These are phyloP conservation scores for Magnaporthiopsis poae DNA, from an alignment of 2,329 filamentous ascomycete genomes.

Conservation along the genomic window DNA sequence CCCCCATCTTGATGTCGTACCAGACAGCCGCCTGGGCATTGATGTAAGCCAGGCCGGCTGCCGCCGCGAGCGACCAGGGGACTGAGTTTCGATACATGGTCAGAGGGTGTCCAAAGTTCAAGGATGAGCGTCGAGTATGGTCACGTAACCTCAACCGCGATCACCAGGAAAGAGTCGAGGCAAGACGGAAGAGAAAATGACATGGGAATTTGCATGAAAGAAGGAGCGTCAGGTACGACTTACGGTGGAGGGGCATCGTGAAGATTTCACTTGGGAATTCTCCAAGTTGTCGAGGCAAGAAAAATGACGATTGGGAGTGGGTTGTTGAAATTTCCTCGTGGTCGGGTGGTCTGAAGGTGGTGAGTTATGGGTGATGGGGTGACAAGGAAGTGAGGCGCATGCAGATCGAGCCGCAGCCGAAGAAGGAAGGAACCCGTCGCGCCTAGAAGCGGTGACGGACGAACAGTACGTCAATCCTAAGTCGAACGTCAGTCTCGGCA, in stretches of 20 bases:
- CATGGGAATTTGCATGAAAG: neutral
- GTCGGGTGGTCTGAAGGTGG: neutral
- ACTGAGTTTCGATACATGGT: constrained; percentile 25
- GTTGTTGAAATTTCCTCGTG: neutral
- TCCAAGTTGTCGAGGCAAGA: neutral
- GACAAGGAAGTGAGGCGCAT: neutral
- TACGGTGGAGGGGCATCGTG: neutral
- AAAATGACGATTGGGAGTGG: neutral
- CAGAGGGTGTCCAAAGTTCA: neutral
- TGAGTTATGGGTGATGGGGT: neutral
- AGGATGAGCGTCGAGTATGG: neutral
- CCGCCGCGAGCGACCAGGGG: constrained; percentile 44
- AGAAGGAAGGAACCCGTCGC: no score
- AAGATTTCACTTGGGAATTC: neutral
- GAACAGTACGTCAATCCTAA: no score
- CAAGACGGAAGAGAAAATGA: neutral
- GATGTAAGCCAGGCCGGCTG: constrained; percentile 63
- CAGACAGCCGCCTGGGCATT: constrained; percentile 60
- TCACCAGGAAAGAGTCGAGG: neutral
- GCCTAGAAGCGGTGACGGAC: no score
- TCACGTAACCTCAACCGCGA: neutral
- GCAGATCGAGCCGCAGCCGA: neutral
- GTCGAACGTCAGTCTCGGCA: no score
- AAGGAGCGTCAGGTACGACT: neutral
- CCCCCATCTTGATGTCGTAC: constrained; percentile 56